Percentiles rank a stretch among this genome's conserved stretches.
phyloP scores from a whole-genome alignment of 805 yeast genomes.

The Priceomyces medius region DNA sequence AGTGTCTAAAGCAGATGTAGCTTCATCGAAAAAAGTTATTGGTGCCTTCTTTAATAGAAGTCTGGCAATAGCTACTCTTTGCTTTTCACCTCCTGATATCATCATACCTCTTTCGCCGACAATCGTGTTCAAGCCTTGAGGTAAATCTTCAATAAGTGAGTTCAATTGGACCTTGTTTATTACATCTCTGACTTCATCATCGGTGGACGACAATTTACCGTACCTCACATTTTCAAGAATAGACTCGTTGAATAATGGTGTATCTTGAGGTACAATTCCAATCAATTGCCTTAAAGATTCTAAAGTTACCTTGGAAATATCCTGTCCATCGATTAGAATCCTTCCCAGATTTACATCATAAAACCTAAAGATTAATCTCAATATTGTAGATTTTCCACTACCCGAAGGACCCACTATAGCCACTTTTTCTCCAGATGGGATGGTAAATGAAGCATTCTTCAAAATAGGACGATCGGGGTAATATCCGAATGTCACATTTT shows the following conservation, averaged over 20 bases:
- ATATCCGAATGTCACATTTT: conserved; percentile 90
- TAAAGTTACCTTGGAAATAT: conserved; percentile 69
- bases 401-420: conserved; percentile 98
- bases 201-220: conserved; percentile 73
- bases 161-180: conserved; percentile 71
- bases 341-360: conserved; percentile 80
- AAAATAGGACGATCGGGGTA: conserved; percentile 86
- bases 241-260: conserved; percentile 91
- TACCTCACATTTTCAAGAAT: conserved; percentile 84
- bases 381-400: conserved; percentile 88
- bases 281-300: conserved; percentile 71
- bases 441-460: conserved; percentile 73
- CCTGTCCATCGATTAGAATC: conserved; percentile 85
- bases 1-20: conserved; percentile 94
- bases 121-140: conserved; percentile 79
- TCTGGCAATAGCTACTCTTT: conserved; percentile 89
- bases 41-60: conserved; percentile 83
- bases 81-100: conserved; percentile 99
- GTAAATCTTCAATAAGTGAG: conserved; percentile 62
- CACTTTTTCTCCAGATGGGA: conserved; percentile 87
- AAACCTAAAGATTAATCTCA: conserved; percentile 82
- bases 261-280: conserved; percentile 97
- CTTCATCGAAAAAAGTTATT: conserved; percentile 94
- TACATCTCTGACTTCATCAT: conserved; percentile 65
- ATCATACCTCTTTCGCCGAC: conserved; percentile 98